A percentile compares a stretch with the other conserved stretches of the same genome.
phyloP scores from a whole-genome alignment of 1,284 basidiomycete genomes.

The Ustilago shanxiensis region DNA sequence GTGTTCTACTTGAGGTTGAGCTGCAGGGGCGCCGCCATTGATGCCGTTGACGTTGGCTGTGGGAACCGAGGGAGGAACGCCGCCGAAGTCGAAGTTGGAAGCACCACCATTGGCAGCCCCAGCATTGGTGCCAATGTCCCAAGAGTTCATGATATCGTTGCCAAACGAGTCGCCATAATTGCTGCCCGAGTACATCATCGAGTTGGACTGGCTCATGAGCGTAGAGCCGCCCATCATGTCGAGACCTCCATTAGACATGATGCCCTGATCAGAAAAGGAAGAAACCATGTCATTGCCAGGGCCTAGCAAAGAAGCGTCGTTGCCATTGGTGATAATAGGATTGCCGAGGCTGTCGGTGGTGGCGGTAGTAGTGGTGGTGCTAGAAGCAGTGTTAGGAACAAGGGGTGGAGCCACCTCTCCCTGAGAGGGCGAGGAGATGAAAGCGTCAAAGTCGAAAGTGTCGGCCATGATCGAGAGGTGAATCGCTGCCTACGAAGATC shows the following conservation, averaged over 20 bases:
- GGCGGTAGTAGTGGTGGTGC: neutral
- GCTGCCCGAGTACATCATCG: constrained; percentile 33
- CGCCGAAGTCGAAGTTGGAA: constrained; percentile 21
- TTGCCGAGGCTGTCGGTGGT: constrained; percentile 22
- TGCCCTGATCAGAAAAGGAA: constrained; percentile 43
- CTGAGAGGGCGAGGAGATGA: constrained; percentile 55
- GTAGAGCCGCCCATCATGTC: constrained; percentile 41
- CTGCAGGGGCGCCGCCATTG: constrained; percentile 4
- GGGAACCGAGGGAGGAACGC: neutral
- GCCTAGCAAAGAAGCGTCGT: constrained; percentile 14
- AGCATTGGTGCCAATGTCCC: constrained; percentile 27
- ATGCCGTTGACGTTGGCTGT: neutral
- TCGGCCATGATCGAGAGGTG: constrained; percentile 41
- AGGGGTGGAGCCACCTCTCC: constrained; percentile 22
- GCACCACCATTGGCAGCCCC: constrained; percentile 12
- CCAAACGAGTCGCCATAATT: constrained; percentile 36
- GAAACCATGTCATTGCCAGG: constrained; percentile 28
- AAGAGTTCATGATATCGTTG: constrained; percentile 31
- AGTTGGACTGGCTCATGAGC: constrained; percentile 45
- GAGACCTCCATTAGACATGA: constrained; percentile 19
- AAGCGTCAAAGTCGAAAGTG: constrained; percentile 58
- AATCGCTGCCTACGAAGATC: constrained; percentile 8
- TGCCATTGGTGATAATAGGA: constrained; percentile 10
- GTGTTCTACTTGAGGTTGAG: neutral
- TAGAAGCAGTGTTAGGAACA: constrained; percentile 9